Evolutionary conservation across 305 asterid genomes (phyloP).

Genomic region (Solanum hybrid): DNA sequence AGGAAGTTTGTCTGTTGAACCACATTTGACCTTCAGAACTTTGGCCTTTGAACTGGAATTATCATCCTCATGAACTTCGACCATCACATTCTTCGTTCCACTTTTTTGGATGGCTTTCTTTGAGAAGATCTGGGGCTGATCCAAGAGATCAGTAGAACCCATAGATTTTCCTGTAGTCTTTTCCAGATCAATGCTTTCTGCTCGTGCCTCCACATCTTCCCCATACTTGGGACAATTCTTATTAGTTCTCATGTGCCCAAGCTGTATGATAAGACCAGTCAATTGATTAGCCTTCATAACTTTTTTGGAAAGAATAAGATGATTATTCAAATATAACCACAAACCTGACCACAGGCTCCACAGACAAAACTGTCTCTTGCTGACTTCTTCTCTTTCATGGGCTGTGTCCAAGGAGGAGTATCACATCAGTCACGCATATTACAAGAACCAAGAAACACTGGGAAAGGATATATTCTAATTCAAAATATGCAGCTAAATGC

Average conservation of each 20-base stretch:
- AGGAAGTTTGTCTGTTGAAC: slow-evolving; percentile 56
- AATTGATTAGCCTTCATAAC: slow-evolving; percentile 11
- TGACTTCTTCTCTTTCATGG: slow-evolving; percentile 80
- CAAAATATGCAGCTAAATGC: not conserved
- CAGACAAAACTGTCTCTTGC: slow-evolving; percentile 96
- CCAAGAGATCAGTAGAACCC: slow-evolving; percentile 41
- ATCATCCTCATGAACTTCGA: slow-evolving; percentile 67
- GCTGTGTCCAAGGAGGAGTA: slow-evolving; percentile 33
- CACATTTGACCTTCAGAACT: slow-evolving; percentile 81
- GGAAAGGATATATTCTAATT: not conserved
- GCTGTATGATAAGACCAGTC: slow-evolving; percentile 36
- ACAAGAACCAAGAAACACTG: not conserved
- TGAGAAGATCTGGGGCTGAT: slow-evolving; percentile 40
- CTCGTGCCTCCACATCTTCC: slow-evolving; percentile 62
- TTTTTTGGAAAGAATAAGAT: slow-evolving; percentile 9
- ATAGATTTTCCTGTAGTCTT: slow-evolving; percentile 37
- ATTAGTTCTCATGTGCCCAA: slow-evolving; percentile 99
- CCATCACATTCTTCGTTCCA: slow-evolving; percentile 41
- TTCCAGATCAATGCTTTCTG: slow-evolving; percentile 55
- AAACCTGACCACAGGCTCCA: slow-evolving; percentile 99
- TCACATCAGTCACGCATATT: not conserved
- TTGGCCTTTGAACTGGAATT: slow-evolving; percentile 69
- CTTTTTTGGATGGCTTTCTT: slow-evolving; percentile 59
- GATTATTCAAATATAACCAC: slow-evolving; percentile 13
- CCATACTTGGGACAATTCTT: slow-evolving; percentile 95